Percentiles rank a stretch among this genome's conserved stretches.
Evolutionary conservation across 2,329 filamentous ascomycete genomes (phyloP).

Genomic region (Epichloe coenophiala): DNA sequence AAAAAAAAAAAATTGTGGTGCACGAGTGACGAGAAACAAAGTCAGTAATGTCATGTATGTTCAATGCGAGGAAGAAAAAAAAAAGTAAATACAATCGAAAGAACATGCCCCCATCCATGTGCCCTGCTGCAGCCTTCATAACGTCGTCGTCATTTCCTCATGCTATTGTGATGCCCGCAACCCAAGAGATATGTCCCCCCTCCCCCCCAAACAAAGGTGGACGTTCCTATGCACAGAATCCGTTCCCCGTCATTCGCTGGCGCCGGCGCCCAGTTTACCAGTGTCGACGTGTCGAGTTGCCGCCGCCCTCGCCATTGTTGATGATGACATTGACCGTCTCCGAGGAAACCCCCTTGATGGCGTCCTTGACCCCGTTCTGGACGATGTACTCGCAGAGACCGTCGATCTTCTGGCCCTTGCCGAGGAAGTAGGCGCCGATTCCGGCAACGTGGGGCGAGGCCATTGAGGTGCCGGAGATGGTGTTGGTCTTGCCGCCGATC

Average conservation of each 20-base stretch:
- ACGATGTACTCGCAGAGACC: constrained; percentile 34
- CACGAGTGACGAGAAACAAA: too few relatives aligned
- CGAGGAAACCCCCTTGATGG: constrained; percentile 25
- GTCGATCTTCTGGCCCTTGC: constrained; percentile 27
- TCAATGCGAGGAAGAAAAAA: neutral
- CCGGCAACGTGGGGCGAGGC: constrained; percentile 26
- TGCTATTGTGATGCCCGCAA: neutral
- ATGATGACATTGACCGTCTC: constrained; percentile 38
- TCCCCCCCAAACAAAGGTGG: too few relatives aligned
- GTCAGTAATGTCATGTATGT: neutral
- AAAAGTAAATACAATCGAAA: neutral
- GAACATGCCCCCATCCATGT: neutral
- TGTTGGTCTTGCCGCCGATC: constrained; percentile 22
- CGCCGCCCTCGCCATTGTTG: constrained; percentile 32
- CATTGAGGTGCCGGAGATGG: constrained; percentile 31
- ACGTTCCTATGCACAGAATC: neutral
- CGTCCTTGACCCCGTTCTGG: constrained; percentile 25
- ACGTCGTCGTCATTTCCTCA: neutral
- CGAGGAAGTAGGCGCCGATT: constrained; percentile 29
- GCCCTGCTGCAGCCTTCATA: neutral
- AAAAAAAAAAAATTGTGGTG: too few relatives aligned
- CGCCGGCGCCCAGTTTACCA: neutral
- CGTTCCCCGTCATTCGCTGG: too few relatives aligned
- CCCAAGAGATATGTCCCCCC: neutral
- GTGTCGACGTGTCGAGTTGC: neutral